These are phyloP conservation scores for Lantana camara DNA, from an alignment of 257 asterid genomes.

Conservation along the genomic window DNA sequence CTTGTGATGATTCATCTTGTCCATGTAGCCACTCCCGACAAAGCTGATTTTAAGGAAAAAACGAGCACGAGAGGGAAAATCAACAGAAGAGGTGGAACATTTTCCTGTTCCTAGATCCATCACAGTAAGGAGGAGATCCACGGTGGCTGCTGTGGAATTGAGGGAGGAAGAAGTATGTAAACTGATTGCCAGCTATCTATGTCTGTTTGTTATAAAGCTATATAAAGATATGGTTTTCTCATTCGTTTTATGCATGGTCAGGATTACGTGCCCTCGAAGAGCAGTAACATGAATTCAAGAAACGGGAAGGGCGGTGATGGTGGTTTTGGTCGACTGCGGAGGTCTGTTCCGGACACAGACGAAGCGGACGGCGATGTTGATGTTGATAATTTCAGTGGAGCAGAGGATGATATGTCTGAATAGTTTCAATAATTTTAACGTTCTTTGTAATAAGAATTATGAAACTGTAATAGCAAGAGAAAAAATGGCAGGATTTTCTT, in stretches of 20 bases:
- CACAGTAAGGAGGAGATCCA: conserved; percentile 70
- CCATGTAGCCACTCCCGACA: conserved; percentile 59
- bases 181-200: not conserved
- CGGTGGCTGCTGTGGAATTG: conserved; percentile 52
- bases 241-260: conserved; percentile 30
- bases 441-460: conserved; percentile 11
- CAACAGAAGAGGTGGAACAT: conserved; percentile 71
- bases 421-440: no score
- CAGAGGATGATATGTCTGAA: conserved; percentile 75
- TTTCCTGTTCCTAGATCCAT: conserved; percentile 71
- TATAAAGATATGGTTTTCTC: not conserved
- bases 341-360: conserved; percentile 49
- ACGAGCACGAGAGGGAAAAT: conserved; percentile 83
- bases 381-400: conserved; percentile 66
- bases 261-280: conserved; percentile 59
- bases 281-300: conserved; percentile 36
- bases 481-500: not conserved
- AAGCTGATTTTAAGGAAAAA: conserved; percentile 64
- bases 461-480: not conserved
- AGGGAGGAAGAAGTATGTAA: conserved; percentile 64
- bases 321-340: conserved; percentile 37
- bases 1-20: conserved; percentile 12
- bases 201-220: not conserved
- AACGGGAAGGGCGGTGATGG: conserved; percentile 51
- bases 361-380: no score